Conservation (phyloP, 1,284 basidiomycete genomes). For the Sparassis latifolia region DNA sequence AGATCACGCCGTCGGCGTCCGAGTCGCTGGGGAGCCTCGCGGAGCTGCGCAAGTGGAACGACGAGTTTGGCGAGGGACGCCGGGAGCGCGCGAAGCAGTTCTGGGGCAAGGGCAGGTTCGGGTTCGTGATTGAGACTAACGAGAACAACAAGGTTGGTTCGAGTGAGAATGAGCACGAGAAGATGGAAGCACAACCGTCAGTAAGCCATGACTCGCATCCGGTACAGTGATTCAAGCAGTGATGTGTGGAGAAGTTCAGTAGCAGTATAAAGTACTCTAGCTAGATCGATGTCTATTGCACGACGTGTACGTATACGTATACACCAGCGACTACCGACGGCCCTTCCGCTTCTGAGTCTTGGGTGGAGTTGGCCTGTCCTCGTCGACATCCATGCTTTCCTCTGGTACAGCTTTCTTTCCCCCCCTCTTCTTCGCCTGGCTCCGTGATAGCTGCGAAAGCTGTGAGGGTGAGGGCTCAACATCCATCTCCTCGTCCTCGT, state of each 20-base stretch:
- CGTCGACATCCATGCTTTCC: slow-evolving; percentile 28
- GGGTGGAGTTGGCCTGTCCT: slow-evolving; percentile 26
- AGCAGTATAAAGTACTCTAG: background rate
- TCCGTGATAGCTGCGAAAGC: slow-evolving; percentile 19
- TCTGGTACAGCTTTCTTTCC: slow-evolving; percentile 24
- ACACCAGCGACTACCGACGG: slow-evolving; percentile 13
- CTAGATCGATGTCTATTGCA: background rate
- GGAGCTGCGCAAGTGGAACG: slow-evolving; percentile 86
- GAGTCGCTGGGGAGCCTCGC: slow-evolving; percentile 75
- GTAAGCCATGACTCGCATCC: slow-evolving; percentile 12
- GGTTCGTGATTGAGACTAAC: slow-evolving; percentile 39
- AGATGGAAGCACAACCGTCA: slow-evolving; percentile 36
- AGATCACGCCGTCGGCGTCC: slow-evolving; percentile 83
- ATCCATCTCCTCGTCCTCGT: slow-evolving; percentile 35
- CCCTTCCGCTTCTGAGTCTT: slow-evolving; percentile 19
- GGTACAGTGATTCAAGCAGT: slow-evolving; percentile 4
- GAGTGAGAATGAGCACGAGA: slow-evolving; percentile 9
- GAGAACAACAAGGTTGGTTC: slow-evolving; percentile 14
- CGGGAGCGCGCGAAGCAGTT: slow-evolving; percentile 55
- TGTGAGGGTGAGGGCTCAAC: slow-evolving; percentile 27
- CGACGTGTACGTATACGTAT: slow-evolving; percentile 4
- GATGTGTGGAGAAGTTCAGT: background rate
- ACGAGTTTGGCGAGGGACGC: slow-evolving; percentile 83
- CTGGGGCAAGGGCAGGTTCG: slow-evolving; percentile 72
- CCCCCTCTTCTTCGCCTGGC: slow-evolving; percentile 25